Base-by-base conservation (phyloP, 495 filamentous ascomycete genomes). In the Chaetomium fimeti region DNA sequence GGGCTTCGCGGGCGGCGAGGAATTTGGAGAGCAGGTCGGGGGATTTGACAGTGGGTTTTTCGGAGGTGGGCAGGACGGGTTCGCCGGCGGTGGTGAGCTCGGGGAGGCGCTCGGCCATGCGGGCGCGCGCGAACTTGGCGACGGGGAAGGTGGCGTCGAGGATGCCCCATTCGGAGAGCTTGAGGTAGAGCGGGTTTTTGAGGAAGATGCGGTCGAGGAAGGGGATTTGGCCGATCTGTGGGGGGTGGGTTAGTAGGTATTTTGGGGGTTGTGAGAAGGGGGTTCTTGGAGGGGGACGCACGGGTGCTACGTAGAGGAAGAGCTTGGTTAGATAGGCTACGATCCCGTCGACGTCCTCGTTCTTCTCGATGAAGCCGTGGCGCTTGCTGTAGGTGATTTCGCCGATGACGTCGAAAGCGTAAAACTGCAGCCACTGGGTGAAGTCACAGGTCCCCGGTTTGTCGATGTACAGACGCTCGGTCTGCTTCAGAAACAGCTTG, bases 371-470 rank as follows among this genome's bases (percentile, higher is more conserved):
- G 67, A 88, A 87, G 0, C 86, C 85, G 68, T 89, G 86, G 12
- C 84, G 77, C 65, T 87, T 83, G 57, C 81, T 81, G 66, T 86
- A 89, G 3, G 85, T 87, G 66, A 90, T 86, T 66, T 87, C 81
- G 40, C 85, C 85, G 64, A 89, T 88, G 36, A 91, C 88, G 68
- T 94, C 91, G 67, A 91, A 92, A 4, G 88, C 88, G 68, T 88
- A 93, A 70, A 85, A 92, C 68, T 91, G 88, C 15, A 92, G 74
- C 91, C 91, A 93, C 49, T 81, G 75, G 0, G 81, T 82, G 59
- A 93, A 87, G 66, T 91, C 83, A 65, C 89, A 90, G 20, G 72
- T 72, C 22, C 75, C 68, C 6, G 79, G 77, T 5, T 78, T 74
- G 12, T 78, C 71, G 25, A 80, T 83, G 65, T 87, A 91, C 11